Conservation (phyloP, 2,329 filamentous ascomycete genomes). For the Dactylonectria macrodidyma region DNA sequence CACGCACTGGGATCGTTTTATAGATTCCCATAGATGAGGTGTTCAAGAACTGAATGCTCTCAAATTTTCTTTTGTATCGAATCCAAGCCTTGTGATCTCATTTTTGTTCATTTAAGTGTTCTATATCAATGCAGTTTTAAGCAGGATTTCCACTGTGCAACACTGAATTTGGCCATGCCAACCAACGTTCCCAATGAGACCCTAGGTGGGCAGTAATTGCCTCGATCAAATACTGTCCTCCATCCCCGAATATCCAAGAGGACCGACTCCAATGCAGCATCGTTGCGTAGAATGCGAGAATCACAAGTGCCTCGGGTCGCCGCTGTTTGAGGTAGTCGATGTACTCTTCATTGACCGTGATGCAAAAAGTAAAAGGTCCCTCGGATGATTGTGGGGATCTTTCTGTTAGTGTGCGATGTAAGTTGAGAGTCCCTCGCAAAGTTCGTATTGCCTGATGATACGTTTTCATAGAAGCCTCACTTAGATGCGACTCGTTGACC, state of each 20-base stretch:
- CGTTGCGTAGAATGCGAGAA: slow-evolving; percentile 22
- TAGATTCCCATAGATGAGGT: not conserved
- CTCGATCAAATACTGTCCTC: slow-evolving; percentile 12
- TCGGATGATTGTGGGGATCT: not conserved
- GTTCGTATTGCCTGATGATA: not conserved
- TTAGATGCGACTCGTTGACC: not conserved
- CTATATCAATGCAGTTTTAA: no score
- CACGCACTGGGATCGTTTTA: not conserved
- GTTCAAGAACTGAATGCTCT: not conserved
- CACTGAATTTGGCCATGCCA: slow-evolving; percentile 13
- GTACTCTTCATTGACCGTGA: slow-evolving; percentile 4
- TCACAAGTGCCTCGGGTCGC: slow-evolving; percentile 29
- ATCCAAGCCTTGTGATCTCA: not conserved
- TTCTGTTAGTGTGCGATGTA: not conserved
- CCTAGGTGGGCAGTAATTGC: slow-evolving; percentile 12
- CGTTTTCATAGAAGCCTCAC: not conserved
- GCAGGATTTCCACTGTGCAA: not conserved
- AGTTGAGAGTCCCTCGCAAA: not conserved
- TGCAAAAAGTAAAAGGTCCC: slow-evolving; percentile 11
- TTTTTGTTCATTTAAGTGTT: no score
- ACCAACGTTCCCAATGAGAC: slow-evolving; percentile 6
- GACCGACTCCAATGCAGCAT: slow-evolving; percentile 14
- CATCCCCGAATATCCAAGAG: slow-evolving; percentile 14
- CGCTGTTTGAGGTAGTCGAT: slow-evolving; percentile 24
- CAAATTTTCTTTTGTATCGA: not conserved